Base-by-base conservation (phyloP, 805 yeast species). In the Blastobotrys attinorum region DNA sequence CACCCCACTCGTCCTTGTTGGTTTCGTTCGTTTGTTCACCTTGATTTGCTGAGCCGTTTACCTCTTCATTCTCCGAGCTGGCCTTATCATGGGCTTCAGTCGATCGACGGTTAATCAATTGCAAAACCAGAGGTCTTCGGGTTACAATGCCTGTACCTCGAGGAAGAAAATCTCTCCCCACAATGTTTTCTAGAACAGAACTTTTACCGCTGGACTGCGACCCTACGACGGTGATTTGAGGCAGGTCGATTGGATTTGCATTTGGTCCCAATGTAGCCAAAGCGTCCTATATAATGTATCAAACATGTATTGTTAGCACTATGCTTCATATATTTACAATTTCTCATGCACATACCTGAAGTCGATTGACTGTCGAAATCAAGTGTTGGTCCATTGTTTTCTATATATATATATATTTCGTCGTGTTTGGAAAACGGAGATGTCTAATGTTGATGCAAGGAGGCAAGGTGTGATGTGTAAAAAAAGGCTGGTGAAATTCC, bases 61-160 rank as follows among this genome's bases (percentile, higher is more conserved):
- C 55, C 31, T 36, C 56, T 22, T 31, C 49, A 45, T 18, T 38
- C 31, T 18, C 41, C 23, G 20, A 8, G 17, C 17, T 32, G 25
- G 48, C 6, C 47, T 51, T 18, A 37, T 42, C 22, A 15, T 31
- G 35, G 10, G 15, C 22, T 6, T 50, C 41, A 18, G 61, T 43
- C 1, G 79, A 64, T 55, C 88, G 70, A 55, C 75, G 73, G 66
- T 84, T 84, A 59, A 83, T 81, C 61, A 86, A 73, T 66, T 87
- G 95, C 49, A 86, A 71, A 33, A 66, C 81, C 59, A 86, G 70
- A 2, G 96, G 96, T 59, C 96, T 73, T 70, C 96, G 77, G 20
- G 96, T 86, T 51, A 86, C 96, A 54, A 86, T 86, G 54, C 96
- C 96, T 3, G 95, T 83, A 52, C 72, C 96, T 67, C 95, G 75